Conservation (phyloP, 2,329 filamentous ascomycete genomes). For the Anisogramma anomala region DNA sequence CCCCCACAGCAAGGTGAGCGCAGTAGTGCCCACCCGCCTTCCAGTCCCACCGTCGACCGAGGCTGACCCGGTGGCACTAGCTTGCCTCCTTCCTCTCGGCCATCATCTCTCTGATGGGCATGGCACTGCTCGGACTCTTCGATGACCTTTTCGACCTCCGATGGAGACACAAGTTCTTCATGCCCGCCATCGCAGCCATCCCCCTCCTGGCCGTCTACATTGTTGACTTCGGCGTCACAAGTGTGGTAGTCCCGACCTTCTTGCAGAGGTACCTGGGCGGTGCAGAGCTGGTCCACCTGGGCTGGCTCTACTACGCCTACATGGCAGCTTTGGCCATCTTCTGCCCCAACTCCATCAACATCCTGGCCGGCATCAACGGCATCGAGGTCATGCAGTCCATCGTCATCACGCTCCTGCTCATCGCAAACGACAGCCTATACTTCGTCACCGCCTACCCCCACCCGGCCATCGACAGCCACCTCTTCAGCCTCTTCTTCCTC, state of each 20-base stretch:
- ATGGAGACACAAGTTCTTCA: conserved; percentile 98
- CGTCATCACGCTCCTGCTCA: conserved; percentile 73
- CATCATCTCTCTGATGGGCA: conserved; percentile 81
- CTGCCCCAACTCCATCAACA: conserved; percentile 98
- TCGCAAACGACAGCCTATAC: conserved; percentile 81
- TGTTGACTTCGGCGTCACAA: conserved; percentile 94
- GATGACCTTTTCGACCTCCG: conserved; percentile 97
- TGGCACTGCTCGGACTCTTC: conserved; percentile 81
- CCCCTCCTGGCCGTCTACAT: conserved; percentile 95
- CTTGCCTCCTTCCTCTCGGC: conserved; percentile 91
- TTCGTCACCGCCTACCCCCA: conserved; percentile 75
- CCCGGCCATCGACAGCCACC: conserved; percentile 86
- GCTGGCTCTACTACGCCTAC: conserved; percentile 81
- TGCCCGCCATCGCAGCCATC: conserved; percentile 85
- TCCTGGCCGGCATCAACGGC: conserved; percentile 97
- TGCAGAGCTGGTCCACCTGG: conserved; percentile 65
- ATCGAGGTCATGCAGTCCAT: conserved; percentile 93
- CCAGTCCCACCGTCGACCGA: background rate
- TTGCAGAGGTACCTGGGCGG: conserved; percentile 69
- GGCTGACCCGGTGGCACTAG: conserved; percentile 31
- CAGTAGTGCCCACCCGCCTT: background rate
- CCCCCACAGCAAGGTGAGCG: conserved; percentile 74
- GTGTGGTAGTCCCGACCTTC: conserved; percentile 80
- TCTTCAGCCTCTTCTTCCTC: conserved; percentile 91
- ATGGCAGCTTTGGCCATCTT: conserved; percentile 97